phyloP scores from a whole-genome alignment of 2,329 filamentous ascomycete genomes.

The Colletotrichum sp. region DNA sequence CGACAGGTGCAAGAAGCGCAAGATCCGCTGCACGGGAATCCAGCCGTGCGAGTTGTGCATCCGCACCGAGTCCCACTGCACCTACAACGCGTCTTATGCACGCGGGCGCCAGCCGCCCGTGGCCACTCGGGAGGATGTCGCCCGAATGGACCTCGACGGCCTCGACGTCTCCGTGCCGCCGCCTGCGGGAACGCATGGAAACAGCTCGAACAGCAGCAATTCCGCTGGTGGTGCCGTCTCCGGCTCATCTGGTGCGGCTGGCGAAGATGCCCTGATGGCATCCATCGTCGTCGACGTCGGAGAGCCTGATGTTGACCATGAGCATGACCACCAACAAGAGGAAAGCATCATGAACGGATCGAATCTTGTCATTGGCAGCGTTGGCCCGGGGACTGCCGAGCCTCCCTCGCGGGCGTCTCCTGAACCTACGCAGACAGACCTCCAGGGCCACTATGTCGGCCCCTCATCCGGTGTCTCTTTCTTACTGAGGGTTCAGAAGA shows the following conservation, averaged over 20 bases:
- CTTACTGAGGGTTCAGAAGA: constrained; percentile 33
- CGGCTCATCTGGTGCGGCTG: neutral
- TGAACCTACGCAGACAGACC: constrained; percentile 32
- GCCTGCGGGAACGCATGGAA: neutral
- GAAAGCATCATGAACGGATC: constrained; percentile 1
- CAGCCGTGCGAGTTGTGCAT: constrained; percentile 37
- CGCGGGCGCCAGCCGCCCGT: constrained; percentile 48
- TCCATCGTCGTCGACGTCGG: neutral
- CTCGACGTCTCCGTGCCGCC: constrained; percentile 1
- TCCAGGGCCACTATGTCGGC: constrained; percentile 36
- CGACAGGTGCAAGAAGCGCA: constrained; percentile 53
- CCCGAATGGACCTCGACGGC: neutral
- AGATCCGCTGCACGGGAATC: constrained; percentile 37
- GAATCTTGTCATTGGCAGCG: neutral
- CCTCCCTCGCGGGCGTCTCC: constrained; percentile 48
- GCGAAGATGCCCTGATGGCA: neutral
- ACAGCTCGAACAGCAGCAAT: neutral
- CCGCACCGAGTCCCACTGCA: constrained; percentile 40
- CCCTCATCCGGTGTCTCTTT: constrained; percentile 35
- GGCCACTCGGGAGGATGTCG: constrained; percentile 23
- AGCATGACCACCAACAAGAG: neutral
- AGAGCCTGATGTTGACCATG: neutral
- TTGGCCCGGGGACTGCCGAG: constrained; percentile 33
- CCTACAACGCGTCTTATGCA: constrained; percentile 54
- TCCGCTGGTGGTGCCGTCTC: neutral